Evolutionary conservation across 2,329 filamentous ascomycete genomes (phyloP).

Genomic region (Fusarium coffeatum): DNA sequence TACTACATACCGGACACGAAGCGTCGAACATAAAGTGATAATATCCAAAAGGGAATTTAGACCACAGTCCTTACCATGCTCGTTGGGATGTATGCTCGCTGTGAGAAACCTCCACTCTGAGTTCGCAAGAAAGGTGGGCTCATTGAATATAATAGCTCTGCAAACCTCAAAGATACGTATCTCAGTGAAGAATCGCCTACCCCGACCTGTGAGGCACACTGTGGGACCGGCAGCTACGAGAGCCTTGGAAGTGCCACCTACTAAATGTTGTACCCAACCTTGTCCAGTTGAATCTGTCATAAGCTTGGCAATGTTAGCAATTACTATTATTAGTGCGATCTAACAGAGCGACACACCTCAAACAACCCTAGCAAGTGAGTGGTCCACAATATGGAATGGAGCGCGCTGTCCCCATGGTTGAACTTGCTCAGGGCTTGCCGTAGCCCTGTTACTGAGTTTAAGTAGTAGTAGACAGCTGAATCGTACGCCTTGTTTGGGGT

Average conservation of each 20-base stretch:
- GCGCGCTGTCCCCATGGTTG: neutral
- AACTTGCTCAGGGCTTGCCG: constrained; percentile 29
- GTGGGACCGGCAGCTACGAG: constrained; percentile 47
- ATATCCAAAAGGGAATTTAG: constrained; percentile 48
- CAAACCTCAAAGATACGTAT: constrained; percentile 50
- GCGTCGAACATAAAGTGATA: constrained; percentile 47
- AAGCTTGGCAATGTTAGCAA: constrained; percentile 38
- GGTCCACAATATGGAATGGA: constrained; percentile 48
- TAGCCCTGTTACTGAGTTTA: constrained; percentile 43
- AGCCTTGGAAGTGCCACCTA: constrained; percentile 50
- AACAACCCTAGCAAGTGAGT: constrained; percentile 51
- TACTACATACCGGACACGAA: constrained; percentile 47
- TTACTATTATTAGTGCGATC: rapidly evolving
- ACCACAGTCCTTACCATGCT: rapidly evolving
- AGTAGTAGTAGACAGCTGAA: constrained; percentile 44
- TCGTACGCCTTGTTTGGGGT: neutral
- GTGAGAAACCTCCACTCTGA: constrained; percentile 41
- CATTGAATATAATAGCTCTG: constrained; percentile 49
- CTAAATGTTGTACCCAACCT: constrained; percentile 52
- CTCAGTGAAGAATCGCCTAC: constrained; percentile 48
- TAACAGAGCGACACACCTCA: constrained; percentile 39
- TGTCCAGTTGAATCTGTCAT: constrained; percentile 49
- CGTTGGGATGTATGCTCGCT: neutral
- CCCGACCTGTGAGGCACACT: constrained; percentile 38
- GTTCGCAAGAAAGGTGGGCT: constrained; percentile 43